Evolutionary conservation across 805 yeast genomes (phyloP), one percentile per base, ranked within the genome.

Genomic region (Candida germanica): DNA sequence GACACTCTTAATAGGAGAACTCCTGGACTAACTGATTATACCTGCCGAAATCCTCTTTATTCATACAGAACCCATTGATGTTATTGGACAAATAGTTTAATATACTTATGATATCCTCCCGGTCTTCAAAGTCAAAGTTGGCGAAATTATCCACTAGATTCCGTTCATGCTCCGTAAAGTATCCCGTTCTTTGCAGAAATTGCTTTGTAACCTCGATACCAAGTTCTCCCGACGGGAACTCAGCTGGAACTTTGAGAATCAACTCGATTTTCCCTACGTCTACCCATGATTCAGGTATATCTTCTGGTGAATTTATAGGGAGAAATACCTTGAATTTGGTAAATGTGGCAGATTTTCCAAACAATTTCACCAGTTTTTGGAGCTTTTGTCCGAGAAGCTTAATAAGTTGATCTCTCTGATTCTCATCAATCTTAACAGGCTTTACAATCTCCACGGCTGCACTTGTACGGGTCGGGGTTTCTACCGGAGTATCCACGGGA

Each of bases 31-130:
- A 22, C 18, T 20, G 12, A 12, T n/a, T 30, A 44, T 45, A 48
- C 11, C 29, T 26, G 2, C 23, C 18, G 30, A 50, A 54, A 5
- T 39, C 42, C 1, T 25, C 13, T 8, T 26, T 24, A 2, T 29
- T 39, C 12, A 43, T 27, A 17, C 55, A 44, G 36, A 59, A 56
- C 7, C 28, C 28, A 3, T 46, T 50, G 33, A 61, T 27, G 30
- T 61, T 53, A 36, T 61, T 62, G 9, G 56, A 44, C 4, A 66
- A 31, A 54, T 60, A 57, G 44, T 64, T 65, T 38, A 64, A 33
- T 11, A 50, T 46, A 9, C 46, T 43, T n/a, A 63, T 53, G 16
- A 66, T 39, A 35, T 47, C 13, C 43, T 36, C 9, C 35, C 25
- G 6, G 17, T 17, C 14, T 19, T 25, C 28, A 27, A 56, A 52